Evolutionary conservation across 192 early-diverging fungal species (phyloP).

Genomic region (Polychytrium aggregatum): DNA sequence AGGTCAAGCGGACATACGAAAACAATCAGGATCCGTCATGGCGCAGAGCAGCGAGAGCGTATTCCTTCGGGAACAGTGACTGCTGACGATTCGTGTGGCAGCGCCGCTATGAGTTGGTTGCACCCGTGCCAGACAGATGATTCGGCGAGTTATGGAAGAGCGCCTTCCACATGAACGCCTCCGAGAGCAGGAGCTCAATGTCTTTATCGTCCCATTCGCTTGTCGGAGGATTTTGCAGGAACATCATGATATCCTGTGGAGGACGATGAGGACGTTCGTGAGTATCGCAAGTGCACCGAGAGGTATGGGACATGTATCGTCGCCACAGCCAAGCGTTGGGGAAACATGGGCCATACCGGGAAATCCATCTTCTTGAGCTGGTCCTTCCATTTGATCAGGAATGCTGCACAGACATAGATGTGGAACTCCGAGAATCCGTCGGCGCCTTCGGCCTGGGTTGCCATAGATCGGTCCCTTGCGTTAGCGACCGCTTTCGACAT

Average conservation of each 20-base stretch:
- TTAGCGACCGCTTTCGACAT: too few relatives aligned
- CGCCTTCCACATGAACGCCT: constrained; percentile 96
- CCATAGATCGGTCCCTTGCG: constrained; percentile 1
- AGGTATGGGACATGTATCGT: not conserved
- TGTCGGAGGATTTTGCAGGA: constrained; percentile 84
- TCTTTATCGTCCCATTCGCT: constrained; percentile 79
- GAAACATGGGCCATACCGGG: constrained; percentile 33
- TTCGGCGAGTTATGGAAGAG: constrained; percentile 86
- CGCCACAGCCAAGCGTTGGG: not conserved
- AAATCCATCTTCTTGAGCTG: constrained; percentile 83
- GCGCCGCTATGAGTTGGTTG: too few relatives aligned
- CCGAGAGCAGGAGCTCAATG: constrained; percentile 84
- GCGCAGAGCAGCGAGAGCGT: too few relatives aligned
- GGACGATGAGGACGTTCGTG: not conserved
- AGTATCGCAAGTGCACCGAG: not conserved
- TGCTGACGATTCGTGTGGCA: too few relatives aligned
- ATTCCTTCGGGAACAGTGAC: too few relatives aligned
- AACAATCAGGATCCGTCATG: too few relatives aligned
- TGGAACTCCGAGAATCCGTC: constrained; percentile 95
- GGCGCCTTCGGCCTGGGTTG: constrained; percentile 58
- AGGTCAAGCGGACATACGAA: too few relatives aligned
- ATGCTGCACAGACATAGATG: constrained; percentile 96
- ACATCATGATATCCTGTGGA: constrained; percentile 75
- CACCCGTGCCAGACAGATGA: constrained; percentile 53
- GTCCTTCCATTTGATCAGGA: constrained; percentile 90